phyloP scores from a whole-genome alignment of 139 green algal species.

The Tetradesmus obliquus region DNA sequence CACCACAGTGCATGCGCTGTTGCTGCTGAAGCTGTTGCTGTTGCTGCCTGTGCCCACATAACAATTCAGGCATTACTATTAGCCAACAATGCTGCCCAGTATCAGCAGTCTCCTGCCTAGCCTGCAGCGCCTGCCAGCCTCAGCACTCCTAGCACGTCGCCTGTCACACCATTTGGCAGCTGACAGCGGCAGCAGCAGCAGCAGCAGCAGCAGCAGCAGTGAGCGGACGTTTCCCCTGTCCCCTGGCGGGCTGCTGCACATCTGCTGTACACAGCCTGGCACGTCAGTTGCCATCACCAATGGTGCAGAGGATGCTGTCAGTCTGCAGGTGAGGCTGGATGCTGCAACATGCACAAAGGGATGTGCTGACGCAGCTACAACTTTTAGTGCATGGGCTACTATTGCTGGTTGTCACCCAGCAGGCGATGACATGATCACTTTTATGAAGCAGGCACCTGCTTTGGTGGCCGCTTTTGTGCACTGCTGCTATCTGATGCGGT shows the following conservation, averaged over 20 bases:
- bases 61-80: no score
- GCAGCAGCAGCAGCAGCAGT: not conserved
- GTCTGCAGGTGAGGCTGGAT: slow-evolving; percentile 1
- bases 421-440: no score
- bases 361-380: no score
- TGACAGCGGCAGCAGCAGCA: not conserved
- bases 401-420: no score
- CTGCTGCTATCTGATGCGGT: no score
- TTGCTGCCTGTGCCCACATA: not conserved
- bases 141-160: not conserved
- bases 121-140: not conserved
- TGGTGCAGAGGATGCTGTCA: slow-evolving; percentile 29
- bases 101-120: not conserved
- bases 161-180: not conserved
- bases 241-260: slow-evolving; percentile 3
- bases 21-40: not conserved
- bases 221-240: not conserved
- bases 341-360: not conserved
- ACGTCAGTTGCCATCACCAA: slow-evolving; percentile 17
- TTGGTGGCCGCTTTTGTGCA: no score
- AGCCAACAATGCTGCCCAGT: not conserved
- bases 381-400: no score
- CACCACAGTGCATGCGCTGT: no score
- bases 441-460: no score
- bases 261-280: not conserved